Evolutionary conservation across 192 early-diverging fungal genomes (phyloP).

Genomic region (Coemansia sp.): DNA sequence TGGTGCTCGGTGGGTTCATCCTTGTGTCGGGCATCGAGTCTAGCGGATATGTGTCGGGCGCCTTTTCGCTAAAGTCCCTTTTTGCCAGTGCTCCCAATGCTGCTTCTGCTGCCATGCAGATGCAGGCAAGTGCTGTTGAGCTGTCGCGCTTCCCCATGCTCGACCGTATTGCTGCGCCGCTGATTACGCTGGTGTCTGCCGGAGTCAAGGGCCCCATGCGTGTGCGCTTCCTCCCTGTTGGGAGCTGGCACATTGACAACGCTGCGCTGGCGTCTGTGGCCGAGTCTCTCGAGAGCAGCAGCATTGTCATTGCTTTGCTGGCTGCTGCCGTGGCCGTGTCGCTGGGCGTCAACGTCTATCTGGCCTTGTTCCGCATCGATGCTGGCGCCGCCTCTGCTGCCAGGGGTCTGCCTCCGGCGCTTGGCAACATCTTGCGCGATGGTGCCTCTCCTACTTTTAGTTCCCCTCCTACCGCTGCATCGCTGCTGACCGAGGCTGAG

Average conservation of each 20-base stretch:
- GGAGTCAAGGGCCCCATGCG: constrained; percentile 9
- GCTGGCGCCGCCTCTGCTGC: not conserved
- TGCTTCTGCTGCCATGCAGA: not conserved
- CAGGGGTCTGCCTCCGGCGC: constrained; percentile 6
- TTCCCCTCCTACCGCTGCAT: not conserved
- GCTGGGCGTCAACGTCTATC: constrained; percentile 47
- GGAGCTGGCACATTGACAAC: constrained; percentile 22
- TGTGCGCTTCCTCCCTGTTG: constrained; percentile 38
- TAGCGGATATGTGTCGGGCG: constrained; percentile 38
- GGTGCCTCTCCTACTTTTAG: not conserved
- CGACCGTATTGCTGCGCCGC: constrained; percentile 39
- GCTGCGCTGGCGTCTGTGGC: not conserved
- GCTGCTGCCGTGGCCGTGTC: constrained; percentile 37
- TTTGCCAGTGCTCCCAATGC: constrained; percentile 17
- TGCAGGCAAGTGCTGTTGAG: constrained; percentile 16
- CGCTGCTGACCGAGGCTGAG: constrained; percentile 12
- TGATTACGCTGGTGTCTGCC: constrained; percentile 20
- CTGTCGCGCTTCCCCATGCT: constrained; percentile 30
- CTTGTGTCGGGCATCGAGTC: constrained; percentile 49
- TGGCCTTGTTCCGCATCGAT: constrained; percentile 25
- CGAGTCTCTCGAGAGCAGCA: constrained; percentile 31
- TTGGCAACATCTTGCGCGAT: constrained; percentile 27
- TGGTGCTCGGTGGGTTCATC: constrained; percentile 47
- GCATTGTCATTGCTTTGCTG: constrained; percentile 42
- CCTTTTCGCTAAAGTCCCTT: constrained; percentile 43